Evolutionary conservation across 208 protist genomes (phyloP).

Genomic region (Acanthamoeba triangularis): DNA sequence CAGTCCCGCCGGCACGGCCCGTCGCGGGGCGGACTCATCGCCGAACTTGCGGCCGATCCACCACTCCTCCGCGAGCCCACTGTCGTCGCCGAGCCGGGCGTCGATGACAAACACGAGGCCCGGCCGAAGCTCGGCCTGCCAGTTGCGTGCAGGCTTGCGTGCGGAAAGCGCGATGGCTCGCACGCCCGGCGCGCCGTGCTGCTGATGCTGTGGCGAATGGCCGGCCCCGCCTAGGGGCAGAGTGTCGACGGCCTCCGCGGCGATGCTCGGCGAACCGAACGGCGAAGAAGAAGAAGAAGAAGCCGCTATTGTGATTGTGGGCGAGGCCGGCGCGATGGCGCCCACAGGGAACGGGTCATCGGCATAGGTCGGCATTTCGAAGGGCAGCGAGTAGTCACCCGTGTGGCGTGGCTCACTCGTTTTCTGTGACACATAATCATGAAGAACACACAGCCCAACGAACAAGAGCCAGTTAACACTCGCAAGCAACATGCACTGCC

Average conservation of each 20-base stretch:
- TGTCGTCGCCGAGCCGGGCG: not conserved
- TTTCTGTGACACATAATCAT: not conserved
- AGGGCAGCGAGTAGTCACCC: not conserved
- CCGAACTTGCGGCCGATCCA: constrained; percentile 11
- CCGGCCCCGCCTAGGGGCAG: not conserved
- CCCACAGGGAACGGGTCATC: not conserved
- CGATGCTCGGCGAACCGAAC: not conserved
- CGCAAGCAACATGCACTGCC: no score
- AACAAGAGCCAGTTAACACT: no score
- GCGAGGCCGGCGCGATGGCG: not conserved
- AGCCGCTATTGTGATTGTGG: not conserved
- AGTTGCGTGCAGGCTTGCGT: not conserved
- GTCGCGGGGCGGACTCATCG: not conserved
- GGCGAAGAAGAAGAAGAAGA: no score
- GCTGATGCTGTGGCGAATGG: not conserved
- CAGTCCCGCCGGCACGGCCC: not conserved
- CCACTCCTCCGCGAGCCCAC: not conserved
- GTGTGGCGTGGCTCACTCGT: not conserved
- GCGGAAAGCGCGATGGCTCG: not conserved
- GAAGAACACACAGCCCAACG: no score
- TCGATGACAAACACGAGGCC: not conserved
- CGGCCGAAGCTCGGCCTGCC: constrained; percentile 24
- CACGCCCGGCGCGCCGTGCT: not conserved
- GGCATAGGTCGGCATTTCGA: not conserved
- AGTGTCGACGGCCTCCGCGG: not conserved